Conservation (phyloP, 2,329 filamentous ascomycete genomes). For the Trichoderma polysporum region DNA sequence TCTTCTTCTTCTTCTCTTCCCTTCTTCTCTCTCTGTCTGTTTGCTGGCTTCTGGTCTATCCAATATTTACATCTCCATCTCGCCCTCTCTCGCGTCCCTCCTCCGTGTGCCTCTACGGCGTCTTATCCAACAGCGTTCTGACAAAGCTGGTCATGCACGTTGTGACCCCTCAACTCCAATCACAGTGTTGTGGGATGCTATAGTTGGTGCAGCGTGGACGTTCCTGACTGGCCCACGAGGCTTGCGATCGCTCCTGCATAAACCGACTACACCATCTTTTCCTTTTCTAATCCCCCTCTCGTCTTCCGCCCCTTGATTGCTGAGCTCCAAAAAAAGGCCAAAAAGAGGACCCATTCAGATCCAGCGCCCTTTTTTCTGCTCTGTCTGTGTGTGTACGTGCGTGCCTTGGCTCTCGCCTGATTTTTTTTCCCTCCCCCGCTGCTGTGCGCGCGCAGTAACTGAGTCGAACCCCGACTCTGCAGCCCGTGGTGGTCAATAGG, state of each 20-base stretch:
- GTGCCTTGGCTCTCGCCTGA: background rate
- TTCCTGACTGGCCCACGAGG: conserved; percentile 28
- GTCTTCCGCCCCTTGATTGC: background rate
- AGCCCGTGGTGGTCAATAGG: background rate
- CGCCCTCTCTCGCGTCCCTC: background rate
- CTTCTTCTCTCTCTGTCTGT: background rate
- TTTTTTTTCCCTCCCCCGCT: background rate
- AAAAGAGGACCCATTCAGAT: background rate
- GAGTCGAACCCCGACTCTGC: conserved; percentile 15
- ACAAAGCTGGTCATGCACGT: conserved; percentile 22
- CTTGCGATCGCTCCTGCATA: conserved; percentile 23
- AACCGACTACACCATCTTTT: conserved; percentile 19
- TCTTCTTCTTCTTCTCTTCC: background rate
- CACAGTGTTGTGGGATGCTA: conserved; percentile 23
- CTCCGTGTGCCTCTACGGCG: background rate
- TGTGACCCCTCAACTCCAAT: conserved; percentile 24
- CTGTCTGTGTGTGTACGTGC: background rate
- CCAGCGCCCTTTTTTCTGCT: conserved; percentile 4
- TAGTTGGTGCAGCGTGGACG: conserved; percentile 28
- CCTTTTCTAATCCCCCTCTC: conserved; percentile 8
- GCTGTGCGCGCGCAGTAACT: conserved; percentile 4
- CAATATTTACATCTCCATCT: background rate
- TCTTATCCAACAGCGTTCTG: conserved; percentile 12
- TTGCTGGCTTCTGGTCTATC: background rate
- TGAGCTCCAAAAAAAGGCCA: background rate